Evolutionary conservation across 140 eudicot genomes (phyloP).

Genomic region (Oenanthe javanica): DNA sequence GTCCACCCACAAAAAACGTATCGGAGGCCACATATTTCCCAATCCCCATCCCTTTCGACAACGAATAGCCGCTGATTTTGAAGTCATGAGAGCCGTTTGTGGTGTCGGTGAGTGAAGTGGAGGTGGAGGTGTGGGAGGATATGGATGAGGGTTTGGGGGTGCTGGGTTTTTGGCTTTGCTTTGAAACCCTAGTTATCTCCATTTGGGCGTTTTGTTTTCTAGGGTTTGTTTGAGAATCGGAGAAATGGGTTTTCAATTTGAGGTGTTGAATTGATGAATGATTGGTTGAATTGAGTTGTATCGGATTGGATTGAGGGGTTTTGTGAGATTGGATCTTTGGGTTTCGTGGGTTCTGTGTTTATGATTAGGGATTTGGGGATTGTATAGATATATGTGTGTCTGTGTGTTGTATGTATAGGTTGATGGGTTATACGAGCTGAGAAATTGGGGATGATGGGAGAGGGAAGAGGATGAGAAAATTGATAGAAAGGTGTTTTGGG

Average conservation of each 20-base stretch:
- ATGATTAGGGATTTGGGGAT: background rate
- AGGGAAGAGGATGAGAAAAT: background rate
- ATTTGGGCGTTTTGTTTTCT: constrained; percentile 7
- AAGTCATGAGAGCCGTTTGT: constrained; percentile 48
- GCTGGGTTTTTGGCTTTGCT: constrained; percentile 14
- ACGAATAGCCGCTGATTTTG: constrained; percentile 37
- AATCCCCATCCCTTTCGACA: constrained; percentile 48
- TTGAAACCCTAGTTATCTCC: constrained; percentile 9
- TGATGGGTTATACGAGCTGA: background rate
- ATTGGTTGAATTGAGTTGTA: background rate
- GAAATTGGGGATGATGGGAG: background rate
- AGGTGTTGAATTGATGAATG: background rate
- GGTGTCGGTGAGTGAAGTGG: constrained; percentile 42
- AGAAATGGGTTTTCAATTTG: background rate
- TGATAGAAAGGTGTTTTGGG: background rate
- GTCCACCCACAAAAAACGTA: constrained; percentile 45
- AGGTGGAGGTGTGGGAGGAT: constrained; percentile 17
- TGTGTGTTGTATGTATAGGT: background rate
- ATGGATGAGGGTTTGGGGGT: background rate
- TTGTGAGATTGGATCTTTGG: background rate
- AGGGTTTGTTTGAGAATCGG: background rate
- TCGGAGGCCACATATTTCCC: constrained; percentile 51
- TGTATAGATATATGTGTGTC: background rate
- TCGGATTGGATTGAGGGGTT: background rate
- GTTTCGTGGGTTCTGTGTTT: background rate